Percentiles rank a stretch among this genome's conserved stretches.
Evolutionary conservation across 1,284 basidiomycete genomes (phyloP).

Genomic region (Boletus sp.): DNA sequence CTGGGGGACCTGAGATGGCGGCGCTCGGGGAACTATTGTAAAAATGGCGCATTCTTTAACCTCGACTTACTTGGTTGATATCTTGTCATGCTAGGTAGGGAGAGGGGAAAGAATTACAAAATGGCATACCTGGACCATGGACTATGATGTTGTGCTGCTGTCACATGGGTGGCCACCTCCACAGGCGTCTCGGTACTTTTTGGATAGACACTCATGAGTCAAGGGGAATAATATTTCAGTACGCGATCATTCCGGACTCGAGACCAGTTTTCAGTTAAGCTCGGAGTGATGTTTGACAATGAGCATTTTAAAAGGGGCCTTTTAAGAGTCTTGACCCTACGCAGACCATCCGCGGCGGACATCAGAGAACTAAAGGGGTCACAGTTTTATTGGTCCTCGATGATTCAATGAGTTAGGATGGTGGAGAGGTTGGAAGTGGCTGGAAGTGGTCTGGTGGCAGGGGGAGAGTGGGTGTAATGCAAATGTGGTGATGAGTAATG

Average conservation of each 20-base stretch:
- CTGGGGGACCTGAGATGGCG: constrained; percentile 74
- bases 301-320: too few relatives aligned
- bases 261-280: background rate
- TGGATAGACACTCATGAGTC: background rate
- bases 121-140: constrained; percentile 7
- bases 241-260: background rate
- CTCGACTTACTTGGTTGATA: constrained; percentile 7
- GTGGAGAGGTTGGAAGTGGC: too few relatives aligned
- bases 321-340: too few relatives aligned
- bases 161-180: background rate
- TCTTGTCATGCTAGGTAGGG: constrained; percentile 18
- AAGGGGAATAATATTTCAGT: background rate
- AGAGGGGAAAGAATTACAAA: constrained; percentile 2
- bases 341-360: too few relatives aligned
- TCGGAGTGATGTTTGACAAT: too few relatives aligned
- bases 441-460: too few relatives aligned
- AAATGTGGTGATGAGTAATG: too few relatives aligned
- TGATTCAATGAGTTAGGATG: too few relatives aligned
- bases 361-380: too few relatives aligned
- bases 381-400: too few relatives aligned
- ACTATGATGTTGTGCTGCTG: background rate
- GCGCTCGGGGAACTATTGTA: constrained; percentile 70
- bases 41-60: constrained; percentile 13
- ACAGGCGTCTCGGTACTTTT: background rate
- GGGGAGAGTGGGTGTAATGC: too few relatives aligned